Evolutionary conservation across 129 eudicot species (phyloP), one percentile per base, ranked within the genome.

Genomic region (Flaveria brownii): DNA sequence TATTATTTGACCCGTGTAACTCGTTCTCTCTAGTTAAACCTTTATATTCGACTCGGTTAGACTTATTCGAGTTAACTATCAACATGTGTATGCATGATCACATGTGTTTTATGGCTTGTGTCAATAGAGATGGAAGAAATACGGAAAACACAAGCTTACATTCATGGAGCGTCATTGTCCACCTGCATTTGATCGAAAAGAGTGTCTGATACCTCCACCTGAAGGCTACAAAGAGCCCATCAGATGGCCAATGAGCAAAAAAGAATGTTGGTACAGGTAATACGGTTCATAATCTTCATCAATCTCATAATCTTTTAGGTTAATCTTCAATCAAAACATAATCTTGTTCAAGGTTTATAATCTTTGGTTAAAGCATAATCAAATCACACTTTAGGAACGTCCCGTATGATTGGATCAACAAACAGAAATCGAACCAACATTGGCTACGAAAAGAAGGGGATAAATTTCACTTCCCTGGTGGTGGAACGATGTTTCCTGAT

Each of bases 211-310:
- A 59, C 98, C 98, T 6, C 97, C 98, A 26, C 98, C 98, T 0
- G 86, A 87, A 66, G 98, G 98, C 51, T 94, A 94, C 75, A 94
- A 94, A 85, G 41, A 77, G 28, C 98, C 98, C 10, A 94, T 94
- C 63, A 91, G 87, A 84, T 94, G 98, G 98, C 98, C 98, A 10
- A 85, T 89, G 83, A 94, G 98, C 98, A 91, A 80, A 78, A 82
- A 86, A 28, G 93, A 94, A 81, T 91, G 97, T 89, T 94, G 98
- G 98, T 94, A 94, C 90, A 89, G 98, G 98, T 94, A 91, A 80
- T 45, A 13, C n/a, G 54, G 57, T 26, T 64, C 10, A 20, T 13
- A 36, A 28, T 28, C 2, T 28, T 28, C 30, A 28, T 28, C 33
- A 28, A 5, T 23, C 60, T 39, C 41, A 36, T 36, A 36, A 36